phyloP scores from a whole-genome alignment of 106 monocot genomes.

The Cymbidium sinense region DNA sequence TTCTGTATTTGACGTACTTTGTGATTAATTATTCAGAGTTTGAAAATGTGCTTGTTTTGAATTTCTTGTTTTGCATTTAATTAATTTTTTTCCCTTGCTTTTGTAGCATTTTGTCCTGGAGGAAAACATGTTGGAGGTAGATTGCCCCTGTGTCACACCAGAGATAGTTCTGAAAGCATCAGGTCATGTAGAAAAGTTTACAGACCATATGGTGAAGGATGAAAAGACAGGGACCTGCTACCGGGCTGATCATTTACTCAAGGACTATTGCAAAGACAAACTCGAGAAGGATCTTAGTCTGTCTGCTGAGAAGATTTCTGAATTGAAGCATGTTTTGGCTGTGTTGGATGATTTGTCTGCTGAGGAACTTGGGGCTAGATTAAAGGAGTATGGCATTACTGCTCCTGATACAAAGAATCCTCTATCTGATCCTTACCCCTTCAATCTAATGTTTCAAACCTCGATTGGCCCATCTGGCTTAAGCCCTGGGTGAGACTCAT shows the following conservation, averaged over 20 bases:
- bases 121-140: conserved; percentile 92
- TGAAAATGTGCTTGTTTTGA: too few species aligned
- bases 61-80: too few species aligned
- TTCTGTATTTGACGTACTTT: too few species aligned
- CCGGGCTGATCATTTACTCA: conserved; percentile 85
- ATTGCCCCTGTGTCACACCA: conserved; percentile 88
- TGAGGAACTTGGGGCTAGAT: conserved; percentile 65
- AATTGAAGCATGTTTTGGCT: conserved; percentile 64
- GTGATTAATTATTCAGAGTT: too few species aligned
- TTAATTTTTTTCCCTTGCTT: neutral
- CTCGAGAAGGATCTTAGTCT: conserved; percentile 75
- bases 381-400: conserved; percentile 81
- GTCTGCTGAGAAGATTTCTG: conserved; percentile 45
- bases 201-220: conserved; percentile 96
- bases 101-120: conserved; percentile 88
- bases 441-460: conserved; percentile 97
- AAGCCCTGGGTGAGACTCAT: conserved; percentile 48
- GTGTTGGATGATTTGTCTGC: conserved; percentile 73
- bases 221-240: conserved; percentile 86
- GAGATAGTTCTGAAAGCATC: conserved; percentile 83
- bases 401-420: conserved; percentile 86
- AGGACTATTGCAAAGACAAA: conserved; percentile 91
- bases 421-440: conserved; percentile 86
- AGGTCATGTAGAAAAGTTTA: conserved; percentile 94
- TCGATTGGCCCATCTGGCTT: conserved; percentile 84